A percentile compares a stretch with the other conserved stretches of the same genome.
phyloP scores from a whole-genome alignment of 805 yeast species.

The Lipomyces chichibuensis region DNA sequence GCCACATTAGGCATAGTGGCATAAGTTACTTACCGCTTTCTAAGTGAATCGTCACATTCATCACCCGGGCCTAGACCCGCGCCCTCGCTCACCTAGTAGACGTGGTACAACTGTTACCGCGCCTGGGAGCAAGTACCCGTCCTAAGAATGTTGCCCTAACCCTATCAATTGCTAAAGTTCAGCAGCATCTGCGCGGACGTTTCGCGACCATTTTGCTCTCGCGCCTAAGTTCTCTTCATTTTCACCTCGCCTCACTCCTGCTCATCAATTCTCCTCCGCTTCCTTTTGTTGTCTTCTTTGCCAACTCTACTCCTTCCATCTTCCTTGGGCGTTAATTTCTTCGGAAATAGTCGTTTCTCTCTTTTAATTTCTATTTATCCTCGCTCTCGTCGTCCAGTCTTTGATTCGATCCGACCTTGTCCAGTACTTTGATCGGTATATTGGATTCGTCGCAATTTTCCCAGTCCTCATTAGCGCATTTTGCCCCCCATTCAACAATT shows the following conservation, averaged over 20 bases:
- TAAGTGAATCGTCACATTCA: background rate
- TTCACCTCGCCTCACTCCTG: background rate
- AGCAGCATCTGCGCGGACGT: background rate
- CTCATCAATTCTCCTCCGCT: constrained; percentile 1
- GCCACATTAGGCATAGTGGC: background rate
- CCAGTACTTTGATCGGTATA: background rate
- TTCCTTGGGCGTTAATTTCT: background rate
- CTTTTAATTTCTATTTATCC: background rate
- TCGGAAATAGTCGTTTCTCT: background rate
- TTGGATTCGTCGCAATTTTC: background rate
- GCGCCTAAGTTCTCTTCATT: constrained; percentile 18
- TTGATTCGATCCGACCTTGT: background rate
- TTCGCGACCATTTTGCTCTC: constrained; percentile 10
- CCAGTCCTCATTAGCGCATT: background rate
- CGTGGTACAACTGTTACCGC: background rate
- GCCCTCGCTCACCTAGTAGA: background rate
- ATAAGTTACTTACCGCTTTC: background rate
- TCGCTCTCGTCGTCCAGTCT: background rate
- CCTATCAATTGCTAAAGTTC: constrained; percentile 14
- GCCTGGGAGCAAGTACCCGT: background rate
- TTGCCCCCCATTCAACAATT: background rate
- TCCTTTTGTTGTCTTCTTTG: constrained; percentile 7
- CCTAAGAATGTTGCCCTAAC: constrained; percentile 5
- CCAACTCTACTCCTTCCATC: constrained; percentile 6
- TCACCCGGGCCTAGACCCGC: constrained; percentile 5